Conservation (phyloP, 2,329 filamentous ascomycete genomes). For the Daldinia eschscholtzii region DNA sequence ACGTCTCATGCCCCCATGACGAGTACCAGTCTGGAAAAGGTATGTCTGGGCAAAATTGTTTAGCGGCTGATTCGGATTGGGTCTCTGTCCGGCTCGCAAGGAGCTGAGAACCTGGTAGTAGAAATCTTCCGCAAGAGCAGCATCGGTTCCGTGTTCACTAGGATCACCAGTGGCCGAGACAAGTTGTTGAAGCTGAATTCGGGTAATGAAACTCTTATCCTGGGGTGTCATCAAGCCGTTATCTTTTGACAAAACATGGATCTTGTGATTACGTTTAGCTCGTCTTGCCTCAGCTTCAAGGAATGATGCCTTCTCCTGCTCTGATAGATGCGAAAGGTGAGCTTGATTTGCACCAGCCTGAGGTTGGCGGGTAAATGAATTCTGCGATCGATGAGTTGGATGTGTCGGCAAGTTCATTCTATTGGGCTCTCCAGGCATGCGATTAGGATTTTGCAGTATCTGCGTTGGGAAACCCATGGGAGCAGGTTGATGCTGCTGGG, state of each 20-base stretch:
- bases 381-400: slow-evolving; percentile 61
- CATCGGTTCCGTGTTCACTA: slow-evolving; percentile 82
- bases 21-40: slow-evolving; percentile 91
- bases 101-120: slow-evolving; percentile 98
- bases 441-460: slow-evolving; percentile 83
- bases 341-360: slow-evolving; percentile 72
- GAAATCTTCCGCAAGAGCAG: slow-evolving; percentile 90
- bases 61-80: slow-evolving; percentile 91
- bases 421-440: slow-evolving; percentile 65
- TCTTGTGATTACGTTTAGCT: slow-evolving; percentile 98
- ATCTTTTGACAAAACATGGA: slow-evolving; percentile 90
- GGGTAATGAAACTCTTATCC: slow-evolving; percentile 99
- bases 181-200: slow-evolving; percentile 96
- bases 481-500: slow-evolving; percentile 53
- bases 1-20: slow-evolving; percentile 79
- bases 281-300: slow-evolving; percentile 92
- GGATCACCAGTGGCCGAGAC: slow-evolving; percentile 92
- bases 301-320: slow-evolving; percentile 86
- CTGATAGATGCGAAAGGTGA: slow-evolving; percentile 81
- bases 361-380: slow-evolving; percentile 69
- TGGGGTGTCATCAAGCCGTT: slow-evolving; percentile 99
- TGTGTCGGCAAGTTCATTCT: slow-evolving; percentile 54
- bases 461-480: slow-evolving; percentile 73
- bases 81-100: slow-evolving; percentile 88
- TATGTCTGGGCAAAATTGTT: slow-evolving; percentile 99